phyloP scores from a whole-genome alignment of 257 asterid species.

The Rhazya stricta region DNA sequence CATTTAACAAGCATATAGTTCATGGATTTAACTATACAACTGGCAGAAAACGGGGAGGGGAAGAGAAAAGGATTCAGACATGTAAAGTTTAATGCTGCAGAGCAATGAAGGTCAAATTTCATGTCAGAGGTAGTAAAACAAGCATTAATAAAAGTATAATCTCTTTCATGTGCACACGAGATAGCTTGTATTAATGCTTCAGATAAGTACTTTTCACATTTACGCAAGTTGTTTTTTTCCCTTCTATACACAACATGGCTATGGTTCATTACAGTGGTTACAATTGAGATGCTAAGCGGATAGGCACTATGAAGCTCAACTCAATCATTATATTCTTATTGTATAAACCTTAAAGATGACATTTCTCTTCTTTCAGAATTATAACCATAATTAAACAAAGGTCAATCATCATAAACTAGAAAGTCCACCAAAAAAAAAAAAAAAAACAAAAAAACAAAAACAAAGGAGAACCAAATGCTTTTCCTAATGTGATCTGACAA shows the following conservation, averaged over 20 bases:
- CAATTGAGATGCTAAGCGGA: background rate
- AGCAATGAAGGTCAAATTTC: background rate
- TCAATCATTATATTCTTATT: background rate
- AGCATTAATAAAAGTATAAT: background rate
- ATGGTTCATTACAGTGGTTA: background rate
- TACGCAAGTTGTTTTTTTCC: background rate
- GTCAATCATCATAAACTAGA: background rate
- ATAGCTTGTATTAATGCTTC: no score
- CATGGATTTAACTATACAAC: background rate
- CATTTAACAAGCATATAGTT: background rate
- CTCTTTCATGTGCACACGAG: no score
- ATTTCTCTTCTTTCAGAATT: background rate
- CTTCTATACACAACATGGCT: background rate
- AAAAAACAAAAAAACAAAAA: background rate
- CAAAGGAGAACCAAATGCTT: background rate
- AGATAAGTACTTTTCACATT: background rate
- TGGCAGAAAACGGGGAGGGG: no score
- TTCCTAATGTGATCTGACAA: background rate
- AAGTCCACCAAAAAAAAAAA: background rate
- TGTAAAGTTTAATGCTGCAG: background rate
- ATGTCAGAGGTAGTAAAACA: background rate
- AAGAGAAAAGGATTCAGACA: no score
- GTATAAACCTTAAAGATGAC: background rate
- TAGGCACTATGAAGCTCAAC: background rate
- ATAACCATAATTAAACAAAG: background rate